These are phyloP conservation scores for Citropsis articulata DNA, from an alignment of 345 rosid genomes.

Conservation along the genomic window DNA sequence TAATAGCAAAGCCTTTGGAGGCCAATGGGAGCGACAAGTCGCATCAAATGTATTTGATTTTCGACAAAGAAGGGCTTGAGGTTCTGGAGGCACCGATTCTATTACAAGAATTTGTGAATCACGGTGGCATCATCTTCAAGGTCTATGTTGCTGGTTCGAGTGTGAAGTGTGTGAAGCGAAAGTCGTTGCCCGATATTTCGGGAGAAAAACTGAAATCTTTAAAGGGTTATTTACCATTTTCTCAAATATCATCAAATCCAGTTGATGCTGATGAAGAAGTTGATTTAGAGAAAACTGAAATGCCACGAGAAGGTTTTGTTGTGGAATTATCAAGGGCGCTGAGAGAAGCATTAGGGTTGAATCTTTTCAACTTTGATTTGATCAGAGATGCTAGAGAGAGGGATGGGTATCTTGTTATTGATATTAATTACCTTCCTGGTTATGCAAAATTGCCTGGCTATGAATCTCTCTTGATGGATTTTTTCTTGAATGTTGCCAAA, in stretches of 20 bases:
- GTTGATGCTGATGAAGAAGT: slow-evolving; percentile 29
- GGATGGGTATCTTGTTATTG: slow-evolving; percentile 52
- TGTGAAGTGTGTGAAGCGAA: slow-evolving; percentile 57
- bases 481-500: slow-evolving; percentile 28
- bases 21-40: slow-evolving; percentile 59
- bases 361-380: slow-evolving; percentile 62
- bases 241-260: slow-evolving; percentile 51
- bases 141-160: slow-evolving; percentile 55
- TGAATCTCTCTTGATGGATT: slow-evolving; percentile 49
- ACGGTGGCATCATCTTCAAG: slow-evolving; percentile 65
- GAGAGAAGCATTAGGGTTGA: slow-evolving; percentile 47
- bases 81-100: slow-evolving; percentile 55
- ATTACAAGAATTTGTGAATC: slow-evolving; percentile 62
- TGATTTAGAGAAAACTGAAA: slow-evolving; percentile 39
- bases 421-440: slow-evolving; percentile 71
- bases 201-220: slow-evolving; percentile 42
- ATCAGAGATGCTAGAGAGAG: slow-evolving; percentile 44
- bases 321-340: slow-evolving; percentile 42
- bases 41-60: slow-evolving; percentile 56
- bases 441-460: slow-evolving; percentile 62
- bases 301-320: slow-evolving; percentile 47
- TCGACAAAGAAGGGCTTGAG: slow-evolving; percentile 48
- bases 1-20: slow-evolving; percentile 58
- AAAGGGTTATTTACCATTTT: slow-evolving; percentile 45
- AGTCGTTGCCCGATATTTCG: slow-evolving; percentile 53